A percentile compares a stretch with the other conserved stretches of the same genome.
Conservation (phyloP, 164 flowering plant genomes). For the Saururus chinensis region DNA sequence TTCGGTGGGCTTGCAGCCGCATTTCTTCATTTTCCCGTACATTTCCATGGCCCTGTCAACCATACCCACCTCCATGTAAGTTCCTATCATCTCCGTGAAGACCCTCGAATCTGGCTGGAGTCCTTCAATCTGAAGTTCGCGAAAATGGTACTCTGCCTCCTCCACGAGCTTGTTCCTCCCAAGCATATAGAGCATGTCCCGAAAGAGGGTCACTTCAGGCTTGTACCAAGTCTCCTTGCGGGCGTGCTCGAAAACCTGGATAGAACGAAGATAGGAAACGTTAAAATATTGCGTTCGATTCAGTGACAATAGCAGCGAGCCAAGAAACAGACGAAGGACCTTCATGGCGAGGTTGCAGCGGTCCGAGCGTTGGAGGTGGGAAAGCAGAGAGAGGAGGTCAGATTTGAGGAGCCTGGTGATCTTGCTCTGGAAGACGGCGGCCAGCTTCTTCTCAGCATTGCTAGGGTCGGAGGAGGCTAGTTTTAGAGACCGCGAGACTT, state of each 20-base stretch:
- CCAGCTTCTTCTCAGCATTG: too few species aligned
- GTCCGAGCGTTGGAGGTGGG: constrained; percentile 8
- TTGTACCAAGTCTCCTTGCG: constrained; percentile 8
- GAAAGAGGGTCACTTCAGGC: constrained; percentile 1
- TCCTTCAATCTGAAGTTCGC: constrained; percentile 5
- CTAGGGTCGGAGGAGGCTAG: constrained; percentile 2
- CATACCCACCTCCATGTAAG: constrained; percentile 9
- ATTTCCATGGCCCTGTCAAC: constrained; percentile 9
- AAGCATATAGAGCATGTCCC: constrained; percentile 8
- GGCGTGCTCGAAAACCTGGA: constrained; percentile 9
- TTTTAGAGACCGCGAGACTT: constrained; percentile 7
- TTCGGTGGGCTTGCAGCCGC: constrained; percentile 8
- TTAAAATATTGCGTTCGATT: too few species aligned
- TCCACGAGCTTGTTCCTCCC: constrained; percentile 8
- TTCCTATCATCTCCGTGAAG: constrained; percentile 10
- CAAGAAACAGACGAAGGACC: not conserved
- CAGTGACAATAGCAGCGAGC: too few species aligned
- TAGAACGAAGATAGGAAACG: too few species aligned
- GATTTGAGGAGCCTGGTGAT: constrained; percentile 8
- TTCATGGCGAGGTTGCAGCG: constrained; percentile 6
- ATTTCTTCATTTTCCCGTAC: constrained; percentile 6
- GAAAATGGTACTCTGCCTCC: constrained; percentile 6
- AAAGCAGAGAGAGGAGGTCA: constrained; percentile 7
- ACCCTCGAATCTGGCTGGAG: constrained; percentile 8
- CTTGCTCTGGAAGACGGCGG: not conserved